Base-by-base conservation (phyloP, 2,329 filamentous ascomycete genomes). In the Sclerotinia borealis region DNA sequence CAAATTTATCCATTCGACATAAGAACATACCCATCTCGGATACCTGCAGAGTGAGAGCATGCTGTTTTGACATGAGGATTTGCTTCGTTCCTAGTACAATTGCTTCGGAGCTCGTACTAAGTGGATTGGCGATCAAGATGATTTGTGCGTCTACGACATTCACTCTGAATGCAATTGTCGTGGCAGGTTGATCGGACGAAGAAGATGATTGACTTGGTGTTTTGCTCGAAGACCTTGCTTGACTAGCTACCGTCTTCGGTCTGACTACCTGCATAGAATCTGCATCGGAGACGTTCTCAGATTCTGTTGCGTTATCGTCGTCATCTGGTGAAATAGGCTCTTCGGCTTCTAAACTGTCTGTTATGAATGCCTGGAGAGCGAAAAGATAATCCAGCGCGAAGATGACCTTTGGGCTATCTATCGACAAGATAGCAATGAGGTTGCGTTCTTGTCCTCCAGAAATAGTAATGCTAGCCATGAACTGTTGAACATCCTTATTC, bases 21-120 rank as follows among this genome's bases (percentile, higher is more conserved):
- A 99, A 77, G 75, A 97, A 99, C 95, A 99, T 99, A 70, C 95
- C 95, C 60, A 98, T 85, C 72, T 98, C 88, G 9, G 92, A 93
- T 3, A 99, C 86, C 73, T 99, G 93, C 73, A 99, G 83, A 0
- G 95, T 97, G 69, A 96, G 83, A 10, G 93, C 91, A 78, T 98
- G 92, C 75, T 99, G 96, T 71, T 96, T 90, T 2, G 93, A 96
- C 13, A 98, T 82, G 2, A 98, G 82, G 15, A 98, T 86, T 75
- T 99, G 93, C 74, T 97, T 96, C 2, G 93, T 96, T 55, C 92
- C 91, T 29, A 99, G 81, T 0, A 99, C 96, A 70, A 99, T 96
- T 2, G 95, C 95, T 74, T 99, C 96, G 0, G 95, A 98, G 73
- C 88, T 96, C 19, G 89, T 81, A 67, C 91, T 93, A 22, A 93